Base-by-base conservation (phyloP, 2,329 filamentous ascomycete genomes). In the Hyphodiscus sp. region DNA sequence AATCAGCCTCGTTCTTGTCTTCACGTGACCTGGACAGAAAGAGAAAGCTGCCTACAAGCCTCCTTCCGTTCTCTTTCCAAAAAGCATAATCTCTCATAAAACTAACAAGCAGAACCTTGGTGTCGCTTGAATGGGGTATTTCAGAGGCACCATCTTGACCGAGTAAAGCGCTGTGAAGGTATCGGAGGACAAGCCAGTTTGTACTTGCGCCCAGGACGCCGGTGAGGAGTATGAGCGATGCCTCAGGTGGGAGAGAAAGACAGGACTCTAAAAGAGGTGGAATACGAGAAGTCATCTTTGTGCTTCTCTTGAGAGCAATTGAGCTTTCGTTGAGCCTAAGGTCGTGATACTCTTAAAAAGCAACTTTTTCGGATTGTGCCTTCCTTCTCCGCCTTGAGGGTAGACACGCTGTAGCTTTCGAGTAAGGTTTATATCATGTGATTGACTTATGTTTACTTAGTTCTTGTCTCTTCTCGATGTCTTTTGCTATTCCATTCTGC, bases 11-110 rank as follows among this genome's bases (percentile, higher is more conserved):
- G 41, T 19, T 45, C 48, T 30, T 44, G n/a, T 11, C 16, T 20
- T 16, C 42, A 18, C n/a, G 33, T 38, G 16, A 38, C 2, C 13
- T 38, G 13, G 16, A 52, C 41, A 41, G 10, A 4, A 56, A 52
- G 29, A 53, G 48, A 45, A 44, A 55, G 48, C 20, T 48, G 68
- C 76, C 59, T 71, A 89, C 86, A 65, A 90, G 70, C 69, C 85
- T 85, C 50, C 81, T 78, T 1, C 78, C 79, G 48, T 88, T 85
- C 2, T 85, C 80, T 58, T 75, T 83, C 90, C 91, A 96, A 67
- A 95, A 95, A 1, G 79, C 74, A 58, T 79, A 80, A 63, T 92
- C 86, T 56, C 89, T 79, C 70, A 95, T 73, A 71, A 94, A 96
- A 72, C 88, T 95, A 54, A 94, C 83, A 2, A 96, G 75, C 2